These are phyloP conservation scores for Filosporella fistucella DNA, from an alignment of 495 filamentous ascomycete species.

Conservation along the genomic window DNA sequence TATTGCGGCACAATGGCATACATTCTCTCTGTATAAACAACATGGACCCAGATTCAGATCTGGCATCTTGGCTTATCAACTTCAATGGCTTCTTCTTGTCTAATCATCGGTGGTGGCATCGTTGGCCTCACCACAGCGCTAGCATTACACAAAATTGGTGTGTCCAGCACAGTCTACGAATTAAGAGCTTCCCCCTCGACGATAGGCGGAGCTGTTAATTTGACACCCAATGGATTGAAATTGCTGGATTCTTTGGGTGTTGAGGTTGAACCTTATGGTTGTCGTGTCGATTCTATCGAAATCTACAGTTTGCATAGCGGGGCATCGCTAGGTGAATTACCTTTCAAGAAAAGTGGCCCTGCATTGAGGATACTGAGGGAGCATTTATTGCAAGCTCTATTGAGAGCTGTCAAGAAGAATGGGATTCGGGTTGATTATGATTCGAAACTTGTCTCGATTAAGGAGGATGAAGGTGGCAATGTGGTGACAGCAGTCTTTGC, in stretches of 20 bases:
- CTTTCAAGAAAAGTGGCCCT: constrained; percentile 34
- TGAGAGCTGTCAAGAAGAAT: constrained; percentile 29
- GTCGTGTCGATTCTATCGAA: constrained; percentile 34
- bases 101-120: constrained; percentile 53
- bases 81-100: constrained; percentile 9
- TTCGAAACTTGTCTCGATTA: constrained; percentile 20
- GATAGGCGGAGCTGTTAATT: constrained; percentile 57
- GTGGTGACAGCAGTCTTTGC: constrained; percentile 45
- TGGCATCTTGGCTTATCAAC: too few species aligned
- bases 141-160: constrained; percentile 38
- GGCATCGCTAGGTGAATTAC: constrained; percentile 36
- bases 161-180: constrained; percentile 48
- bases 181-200: constrained; percentile 49
- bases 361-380: constrained; percentile 44
- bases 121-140: constrained; percentile 51
- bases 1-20: too few species aligned
- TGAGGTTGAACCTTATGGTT: constrained; percentile 28
- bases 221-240: constrained; percentile 57
- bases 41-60: too few species aligned
- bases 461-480: constrained; percentile 12
- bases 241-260: constrained; percentile 53
- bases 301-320: constrained; percentile 49
- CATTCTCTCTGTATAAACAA: too few species aligned
- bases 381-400: constrained; percentile 40
- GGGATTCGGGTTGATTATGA: constrained; percentile 31